These are phyloP conservation scores for Halteria grandinella DNA, from an alignment of 73 alveolate species.

Conservation along the genomic window DNA sequence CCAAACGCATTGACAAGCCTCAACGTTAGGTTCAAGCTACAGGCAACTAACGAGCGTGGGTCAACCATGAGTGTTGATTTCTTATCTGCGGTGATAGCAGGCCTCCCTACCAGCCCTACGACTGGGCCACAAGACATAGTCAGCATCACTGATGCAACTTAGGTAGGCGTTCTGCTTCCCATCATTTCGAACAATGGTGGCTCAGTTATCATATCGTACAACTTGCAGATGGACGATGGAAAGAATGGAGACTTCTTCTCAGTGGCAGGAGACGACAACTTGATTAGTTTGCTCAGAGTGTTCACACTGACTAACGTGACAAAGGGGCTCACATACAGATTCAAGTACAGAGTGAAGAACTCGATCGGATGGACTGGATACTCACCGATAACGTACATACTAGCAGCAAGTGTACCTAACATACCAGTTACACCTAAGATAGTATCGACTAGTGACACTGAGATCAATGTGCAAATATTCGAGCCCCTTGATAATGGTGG, in stretches of 20 bases:
- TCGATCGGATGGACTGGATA: conserved; percentile 53
- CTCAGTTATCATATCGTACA: conserved; percentile 4
- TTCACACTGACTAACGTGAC: conserved; percentile 14
- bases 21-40: conserved; percentile 36
- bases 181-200: conserved; percentile 15
- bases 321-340: conserved; percentile 62
- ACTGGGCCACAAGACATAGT: conserved; percentile 3
- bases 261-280: conserved; percentile 34
- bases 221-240: conserved; percentile 55
- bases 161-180: conserved; percentile 3
- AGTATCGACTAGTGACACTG: conserved; percentile 11
- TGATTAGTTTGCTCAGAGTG: conserved; percentile 14
- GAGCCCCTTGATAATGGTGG: conserved; percentile 66
- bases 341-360: conserved; percentile 60
- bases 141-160: neutral
- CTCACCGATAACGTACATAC: conserved; percentile 32
- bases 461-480: conserved; percentile 24
- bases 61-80: neutral
- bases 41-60: conserved; percentile 43
- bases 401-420: conserved; percentile 43
- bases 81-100: conserved; percentile 46
- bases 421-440: conserved; percentile 45
- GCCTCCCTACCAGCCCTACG: conserved; percentile 37
- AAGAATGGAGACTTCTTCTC: conserved; percentile 46
- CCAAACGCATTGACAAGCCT: conserved; percentile 19